These are phyloP conservation scores for Radiomyces spectabilis DNA, from an alignment of 192 early-diverging fungal genomes.

Conservation along the genomic window DNA sequence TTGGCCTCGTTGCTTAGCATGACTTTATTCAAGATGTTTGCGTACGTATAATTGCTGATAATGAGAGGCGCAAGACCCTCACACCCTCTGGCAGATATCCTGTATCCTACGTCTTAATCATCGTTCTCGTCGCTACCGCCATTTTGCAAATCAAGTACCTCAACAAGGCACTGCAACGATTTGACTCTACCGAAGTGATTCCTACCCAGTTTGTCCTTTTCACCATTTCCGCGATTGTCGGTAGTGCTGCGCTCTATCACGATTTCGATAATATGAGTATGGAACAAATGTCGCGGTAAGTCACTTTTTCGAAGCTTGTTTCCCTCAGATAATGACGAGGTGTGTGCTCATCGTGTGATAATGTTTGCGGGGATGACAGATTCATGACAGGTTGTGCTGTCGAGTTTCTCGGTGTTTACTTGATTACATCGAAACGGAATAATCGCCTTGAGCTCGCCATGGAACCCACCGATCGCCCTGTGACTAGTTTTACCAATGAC, in stretches of 20 bases:
- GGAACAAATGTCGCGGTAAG: slow-evolving; percentile 24
- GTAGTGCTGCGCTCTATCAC: slow-evolving; percentile 57
- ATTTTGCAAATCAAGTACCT: slow-evolving; percentile 59
- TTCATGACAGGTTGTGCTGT: slow-evolving; percentile 52
- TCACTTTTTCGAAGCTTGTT: no score
- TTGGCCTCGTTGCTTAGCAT: slow-evolving; percentile 59
- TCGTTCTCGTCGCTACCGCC: slow-evolving; percentile 52
- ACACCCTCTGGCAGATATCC: slow-evolving; percentile 43
- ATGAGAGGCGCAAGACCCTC: no score
- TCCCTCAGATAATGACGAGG: no score
- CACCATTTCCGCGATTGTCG: slow-evolving; percentile 61
- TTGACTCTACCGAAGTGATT: slow-evolving; percentile 66
- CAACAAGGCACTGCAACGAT: slow-evolving; percentile 57
- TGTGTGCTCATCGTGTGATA: no score
- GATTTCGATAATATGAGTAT: slow-evolving; percentile 52
- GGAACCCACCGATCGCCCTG: no score
- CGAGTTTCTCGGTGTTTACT: slow-evolving; percentile 60
- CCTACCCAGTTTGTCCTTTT: slow-evolving; percentile 75
- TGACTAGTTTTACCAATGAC: no score
- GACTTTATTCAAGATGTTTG: slow-evolving; percentile 54
- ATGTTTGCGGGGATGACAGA: no score
- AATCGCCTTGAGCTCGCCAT: neutral
- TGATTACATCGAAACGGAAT: slow-evolving; percentile 49
- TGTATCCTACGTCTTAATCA: slow-evolving; percentile 54
- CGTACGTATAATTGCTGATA: slow-evolving; percentile 22